A percentile compares a stretch with the other conserved stretches of the same genome.
These are phyloP conservation scores for Cyclanthera cordifolia DNA, from an alignment of 306 rosid species.

Conservation along the genomic window DNA sequence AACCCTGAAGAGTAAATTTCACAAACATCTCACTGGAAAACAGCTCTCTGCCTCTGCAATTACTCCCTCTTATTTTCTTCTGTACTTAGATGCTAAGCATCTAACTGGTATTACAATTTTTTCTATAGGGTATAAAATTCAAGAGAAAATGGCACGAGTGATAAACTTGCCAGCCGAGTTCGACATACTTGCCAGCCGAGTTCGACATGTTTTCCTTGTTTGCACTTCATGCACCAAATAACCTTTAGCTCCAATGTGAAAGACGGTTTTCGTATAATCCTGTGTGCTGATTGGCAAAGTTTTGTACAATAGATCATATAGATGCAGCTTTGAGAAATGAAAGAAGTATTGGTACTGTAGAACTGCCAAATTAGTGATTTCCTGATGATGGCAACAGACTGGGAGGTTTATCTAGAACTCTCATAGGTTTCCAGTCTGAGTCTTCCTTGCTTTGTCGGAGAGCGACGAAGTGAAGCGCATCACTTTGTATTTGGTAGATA, in stretches of 20 bases:
- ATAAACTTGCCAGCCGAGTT: background rate
- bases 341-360: background rate
- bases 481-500: constrained; percentile 75
- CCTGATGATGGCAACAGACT: constrained; percentile 23
- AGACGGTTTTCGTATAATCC: background rate
- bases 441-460: constrained; percentile 68
- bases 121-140: background rate
- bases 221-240: background rate
- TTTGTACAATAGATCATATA: background rate
- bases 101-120: background rate
- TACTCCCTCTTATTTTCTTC: background rate
- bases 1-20: background rate
- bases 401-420: constrained; percentile 51
- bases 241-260: background rate
- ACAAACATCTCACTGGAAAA: background rate
- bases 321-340: background rate
- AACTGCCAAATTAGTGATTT: constrained; percentile 10
- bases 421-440: constrained; percentile 58
- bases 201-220: background rate
- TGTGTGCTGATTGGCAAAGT: background rate
- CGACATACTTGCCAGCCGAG: background rate
- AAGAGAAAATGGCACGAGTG: background rate
- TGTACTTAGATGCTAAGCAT: background rate
- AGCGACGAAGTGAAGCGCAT: constrained; percentile 79
- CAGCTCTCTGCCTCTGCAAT: background rate